Conservation (phyloP, 192 early-diverging fungal species). For the Podochytrium sp. region DNA sequence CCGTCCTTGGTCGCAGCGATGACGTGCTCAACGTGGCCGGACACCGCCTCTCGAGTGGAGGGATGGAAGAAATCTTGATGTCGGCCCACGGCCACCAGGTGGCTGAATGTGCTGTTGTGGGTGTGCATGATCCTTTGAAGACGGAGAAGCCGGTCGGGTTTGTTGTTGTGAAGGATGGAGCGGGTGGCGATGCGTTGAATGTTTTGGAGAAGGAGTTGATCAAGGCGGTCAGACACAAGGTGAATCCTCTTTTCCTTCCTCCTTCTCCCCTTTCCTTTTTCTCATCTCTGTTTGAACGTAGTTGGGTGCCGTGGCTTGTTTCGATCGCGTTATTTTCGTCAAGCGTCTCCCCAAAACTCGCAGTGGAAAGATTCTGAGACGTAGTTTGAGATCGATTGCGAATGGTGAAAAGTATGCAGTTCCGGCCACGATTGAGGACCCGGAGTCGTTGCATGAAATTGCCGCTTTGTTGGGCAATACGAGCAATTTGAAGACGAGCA, state of each 20-base stretch:
- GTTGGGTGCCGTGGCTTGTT: slow-evolving; percentile 83
- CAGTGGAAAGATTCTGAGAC: slow-evolving; percentile 81
- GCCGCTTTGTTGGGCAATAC: slow-evolving; percentile 8
- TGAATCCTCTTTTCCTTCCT: too few relatives aligned
- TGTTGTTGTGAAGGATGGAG: slow-evolving; percentile 40
- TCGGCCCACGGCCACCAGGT: slow-evolving; percentile 60
- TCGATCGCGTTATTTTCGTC: slow-evolving; percentile 72
- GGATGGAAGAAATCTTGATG: slow-evolving; percentile 76
- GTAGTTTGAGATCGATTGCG: slow-evolving; percentile 70
- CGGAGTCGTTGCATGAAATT: slow-evolving; percentile 39
- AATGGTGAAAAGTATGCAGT: slow-evolving; percentile 56
- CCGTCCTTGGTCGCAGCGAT: slow-evolving; percentile 46
- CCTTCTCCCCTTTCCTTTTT: background rate
- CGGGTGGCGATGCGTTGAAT: background rate
- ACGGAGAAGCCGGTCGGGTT: slow-evolving; percentile 49
- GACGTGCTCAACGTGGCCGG: slow-evolving; percentile 85
- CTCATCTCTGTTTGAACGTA: slow-evolving; percentile 19
- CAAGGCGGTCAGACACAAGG: slow-evolving; percentile 56
- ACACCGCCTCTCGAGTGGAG: slow-evolving; percentile 81
- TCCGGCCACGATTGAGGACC: slow-evolving; percentile 85
- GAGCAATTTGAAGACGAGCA: slow-evolving; percentile 7
- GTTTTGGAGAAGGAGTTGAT: slow-evolving; percentile 55
- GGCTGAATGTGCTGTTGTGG: slow-evolving; percentile 51
- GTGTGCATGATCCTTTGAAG: slow-evolving; percentile 40
- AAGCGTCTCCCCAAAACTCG: slow-evolving; percentile 82